Base-by-base conservation (phyloP, 2,329 filamentous ascomycete species). In the Penicillium brevicompactum region DNA sequence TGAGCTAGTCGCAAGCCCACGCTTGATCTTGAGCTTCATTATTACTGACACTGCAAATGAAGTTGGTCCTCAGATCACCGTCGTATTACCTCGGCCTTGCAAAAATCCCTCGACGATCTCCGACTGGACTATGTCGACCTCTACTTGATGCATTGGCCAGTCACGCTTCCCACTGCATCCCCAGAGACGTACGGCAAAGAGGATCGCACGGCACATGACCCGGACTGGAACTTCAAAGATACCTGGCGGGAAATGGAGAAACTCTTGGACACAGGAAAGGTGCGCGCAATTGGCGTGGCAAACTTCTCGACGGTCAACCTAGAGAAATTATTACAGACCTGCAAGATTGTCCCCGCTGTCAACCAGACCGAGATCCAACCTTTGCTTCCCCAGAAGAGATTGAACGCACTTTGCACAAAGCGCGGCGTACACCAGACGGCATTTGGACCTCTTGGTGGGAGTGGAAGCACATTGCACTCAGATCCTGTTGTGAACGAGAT, bases 221-320 rank as follows among this genome's bases (percentile, higher is more conserved):
- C 82, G 14, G 87, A 89, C 75, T 92, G 89, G 88, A 82, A 89
- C 75, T 91, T 88, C 73, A 78, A 86, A 61, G 84, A 92, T 71
- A 92, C 90, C 10, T 92, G 81, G 82, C 59, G 53, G 27, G 58
- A 60, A 22, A 60, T 58, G 58, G 61, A 65, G 42, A 59, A 63
- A 22, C 44, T 65, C 1, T 46, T 58, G 5, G 47, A 46, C 4
- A 55, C 56, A 2, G 60, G 61, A 11, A 61, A 61, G 43, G 63
- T 64, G 3, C 49, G 49, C 13, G 61, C 66, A 41, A 57, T 70
- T 67, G 57, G 71, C 61, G 53, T 66, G 11, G 60, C 63, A 10
- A 66, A 66, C 32, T 66, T 58, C 22, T 61, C 60, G 2, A 63
- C 57, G 3, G 51, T 57, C 16, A 60, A 66, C 31, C 34, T 63